Conservation (phyloP, 2,329 filamentous ascomycete genomes). For the Incumbomyces delicatus region DNA sequence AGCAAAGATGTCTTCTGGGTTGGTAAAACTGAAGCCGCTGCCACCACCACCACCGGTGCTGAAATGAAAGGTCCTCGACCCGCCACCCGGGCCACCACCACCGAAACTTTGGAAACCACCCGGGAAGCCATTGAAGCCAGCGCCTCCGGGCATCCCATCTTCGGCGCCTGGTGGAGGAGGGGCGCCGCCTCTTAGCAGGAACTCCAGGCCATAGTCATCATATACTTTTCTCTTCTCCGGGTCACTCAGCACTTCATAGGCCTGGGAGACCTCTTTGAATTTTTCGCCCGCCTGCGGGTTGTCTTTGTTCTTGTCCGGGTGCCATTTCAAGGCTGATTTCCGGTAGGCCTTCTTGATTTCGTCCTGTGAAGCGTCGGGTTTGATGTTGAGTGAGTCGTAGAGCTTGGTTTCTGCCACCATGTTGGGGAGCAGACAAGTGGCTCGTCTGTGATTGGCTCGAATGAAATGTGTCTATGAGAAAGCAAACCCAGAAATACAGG, state of each 20-base stretch:
- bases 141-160: conserved; percentile 45
- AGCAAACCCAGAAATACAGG: conserved; percentile 7
- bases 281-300: conserved; percentile 77
- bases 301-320: conserved; percentile 97
- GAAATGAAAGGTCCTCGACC: conserved; percentile 44
- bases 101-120: conserved; percentile 42
- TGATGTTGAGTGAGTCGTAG: conserved; percentile 75
- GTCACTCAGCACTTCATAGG: conserved; percentile 95
- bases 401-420: conserved; percentile 96
- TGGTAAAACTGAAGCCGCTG: conserved; percentile 70
- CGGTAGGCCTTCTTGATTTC: conserved; percentile 96
- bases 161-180: conserved; percentile 53
- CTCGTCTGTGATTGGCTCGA: conserved; percentile 11
- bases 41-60: conserved; percentile 36
- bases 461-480: conserved; percentile 8
- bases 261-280: conserved; percentile 96
- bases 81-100: conserved; percentile 41
- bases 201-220: conserved; percentile 89
- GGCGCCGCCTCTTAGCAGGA: conserved; percentile 70
- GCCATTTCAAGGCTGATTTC: conserved; percentile 81
- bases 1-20: conserved; percentile 73
- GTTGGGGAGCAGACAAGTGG: conserved; percentile 26
- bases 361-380: conserved; percentile 72
- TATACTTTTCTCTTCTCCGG: conserved; percentile 94
- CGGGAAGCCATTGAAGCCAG: conserved; percentile 31